Conservation (phyloP, 2,329 filamentous ascomycete genomes). For the Paecilomyces niveus region DNA sequence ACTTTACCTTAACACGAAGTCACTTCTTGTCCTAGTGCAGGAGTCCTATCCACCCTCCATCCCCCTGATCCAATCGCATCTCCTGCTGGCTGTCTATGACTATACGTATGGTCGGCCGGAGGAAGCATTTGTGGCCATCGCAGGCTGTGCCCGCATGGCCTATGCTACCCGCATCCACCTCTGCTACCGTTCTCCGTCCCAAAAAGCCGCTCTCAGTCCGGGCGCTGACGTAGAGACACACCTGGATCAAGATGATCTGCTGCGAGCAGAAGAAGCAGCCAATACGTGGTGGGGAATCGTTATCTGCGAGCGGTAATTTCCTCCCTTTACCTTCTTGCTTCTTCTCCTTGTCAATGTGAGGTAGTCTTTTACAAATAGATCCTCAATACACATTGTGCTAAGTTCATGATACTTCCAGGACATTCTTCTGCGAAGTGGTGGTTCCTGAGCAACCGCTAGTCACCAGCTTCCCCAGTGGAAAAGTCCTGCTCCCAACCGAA, state of each 20-base stretch:
- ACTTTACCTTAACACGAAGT: conserved; percentile 15
- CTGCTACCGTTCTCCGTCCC: too few relatives aligned
- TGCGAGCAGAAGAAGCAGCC: conserved; percentile 10
- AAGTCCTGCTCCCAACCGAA: conserved; percentile 10
- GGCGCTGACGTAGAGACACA: too few relatives aligned
- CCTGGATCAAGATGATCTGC: background rate
- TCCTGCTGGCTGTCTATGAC: conserved; percentile 21
- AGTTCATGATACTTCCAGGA: conserved; percentile 2
- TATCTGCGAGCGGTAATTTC: conserved; percentile 18
- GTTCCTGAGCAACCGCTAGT: conserved; percentile 10
- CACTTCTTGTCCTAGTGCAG: conserved; percentile 17
- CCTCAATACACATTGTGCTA: background rate
- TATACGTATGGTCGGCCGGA: conserved; percentile 14
- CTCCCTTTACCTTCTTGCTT: too few relatives aligned
- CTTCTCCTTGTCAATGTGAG: too few relatives aligned
- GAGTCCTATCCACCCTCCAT: conserved; percentile 9
- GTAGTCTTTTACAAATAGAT: background rate
- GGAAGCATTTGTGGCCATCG: conserved; percentile 15
- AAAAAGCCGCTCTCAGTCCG: conserved; percentile 1
- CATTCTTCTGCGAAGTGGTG: conserved; percentile 9
- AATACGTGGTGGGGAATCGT: conserved; percentile 24
- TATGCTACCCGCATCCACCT: conserved; percentile 11
- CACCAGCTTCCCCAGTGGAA: conserved; percentile 5
- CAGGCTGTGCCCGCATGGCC: conserved; percentile 16
- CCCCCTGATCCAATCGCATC: conserved; percentile 18